phyloP scores from a whole-genome alignment of 306 rosid genomes.

The Cucurbita argyrosperma region DNA sequence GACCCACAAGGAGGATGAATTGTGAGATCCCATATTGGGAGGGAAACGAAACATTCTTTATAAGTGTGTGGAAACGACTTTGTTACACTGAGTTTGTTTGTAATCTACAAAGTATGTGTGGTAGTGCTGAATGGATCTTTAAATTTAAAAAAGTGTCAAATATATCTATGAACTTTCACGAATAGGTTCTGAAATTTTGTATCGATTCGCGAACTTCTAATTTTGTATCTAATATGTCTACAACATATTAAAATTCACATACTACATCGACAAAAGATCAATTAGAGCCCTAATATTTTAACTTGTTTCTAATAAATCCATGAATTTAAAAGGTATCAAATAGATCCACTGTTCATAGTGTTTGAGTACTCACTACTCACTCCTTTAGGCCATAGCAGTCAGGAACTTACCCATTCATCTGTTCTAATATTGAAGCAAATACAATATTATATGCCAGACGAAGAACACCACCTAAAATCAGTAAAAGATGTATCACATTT shows the following conservation, averaged over 20 bases:
- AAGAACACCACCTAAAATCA: slow-evolving; percentile 17
- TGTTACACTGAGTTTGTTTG: neutral
- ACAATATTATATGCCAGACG: slow-evolving; percentile 30
- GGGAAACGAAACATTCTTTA: no score
- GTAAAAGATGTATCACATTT: neutral
- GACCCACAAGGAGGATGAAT: no score
- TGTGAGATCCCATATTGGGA: no score
- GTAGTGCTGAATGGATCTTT: neutral
- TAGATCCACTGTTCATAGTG: neutral
- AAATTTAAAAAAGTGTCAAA: no score
- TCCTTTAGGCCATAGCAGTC: neutral
- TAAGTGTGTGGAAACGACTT: no score
- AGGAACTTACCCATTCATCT: slow-evolving; percentile 42
- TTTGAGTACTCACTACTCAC: neutral
- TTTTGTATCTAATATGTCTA: no score
- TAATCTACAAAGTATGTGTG: neutral
- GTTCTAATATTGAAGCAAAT: slow-evolving; percentile 32
- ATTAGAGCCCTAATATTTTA: neutral
- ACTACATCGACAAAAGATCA: neutral
- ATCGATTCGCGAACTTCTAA: no score
- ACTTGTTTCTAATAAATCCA: neutral
- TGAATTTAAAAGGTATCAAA: neutral
- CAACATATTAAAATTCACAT: neutral
- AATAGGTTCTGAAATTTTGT: no score
- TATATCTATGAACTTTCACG: no score